These are phyloP conservation scores for Candida loeiensis DNA, from an alignment of 805 yeast species.

Conservation along the genomic window DNA sequence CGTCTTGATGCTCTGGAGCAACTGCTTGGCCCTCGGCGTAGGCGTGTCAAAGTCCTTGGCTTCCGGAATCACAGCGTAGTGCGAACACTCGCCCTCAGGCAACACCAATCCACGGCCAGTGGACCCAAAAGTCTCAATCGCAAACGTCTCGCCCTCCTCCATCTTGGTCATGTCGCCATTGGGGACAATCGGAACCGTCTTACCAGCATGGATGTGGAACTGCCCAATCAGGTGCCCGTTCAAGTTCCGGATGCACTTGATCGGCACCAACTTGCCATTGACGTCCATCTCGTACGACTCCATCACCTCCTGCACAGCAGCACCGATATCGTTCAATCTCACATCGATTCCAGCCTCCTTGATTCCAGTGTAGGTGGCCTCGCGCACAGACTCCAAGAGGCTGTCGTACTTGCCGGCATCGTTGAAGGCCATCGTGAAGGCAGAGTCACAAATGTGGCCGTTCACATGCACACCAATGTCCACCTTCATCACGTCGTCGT, in stretches of 20 bases:
- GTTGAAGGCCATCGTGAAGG: slow-evolving; percentile 87
- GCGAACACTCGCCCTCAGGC: slow-evolving; percentile 89
- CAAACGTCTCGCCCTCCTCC: slow-evolving; percentile 98
- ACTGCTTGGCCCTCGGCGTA: slow-evolving; percentile 62
- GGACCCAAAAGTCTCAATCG: slow-evolving; percentile 96
- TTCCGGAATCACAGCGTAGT: slow-evolving; percentile 67
- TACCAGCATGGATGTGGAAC: slow-evolving; percentile 87
- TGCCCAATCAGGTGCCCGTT: slow-evolving; percentile 92
- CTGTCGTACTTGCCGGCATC: slow-evolving; percentile 78
- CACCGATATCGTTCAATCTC: slow-evolving; percentile 91
- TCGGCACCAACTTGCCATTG: slow-evolving; percentile 78
- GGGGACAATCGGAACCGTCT: slow-evolving; percentile 93
- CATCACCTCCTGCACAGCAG: slow-evolving; percentile 94
- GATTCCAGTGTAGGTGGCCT: slow-evolving; percentile 91
- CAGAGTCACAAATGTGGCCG: slow-evolving; percentile 92
- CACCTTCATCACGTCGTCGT: slow-evolving; percentile 94
- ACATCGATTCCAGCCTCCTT: slow-evolving; percentile 95
- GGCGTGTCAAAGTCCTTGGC: slow-evolving; percentile 42
- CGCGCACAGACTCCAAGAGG: slow-evolving; percentile 79
- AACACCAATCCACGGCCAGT: slow-evolving; percentile 93
- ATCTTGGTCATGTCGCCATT: slow-evolving; percentile 92
- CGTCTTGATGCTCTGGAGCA: slow-evolving; percentile 66
- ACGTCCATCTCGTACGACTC: slow-evolving; percentile 92
- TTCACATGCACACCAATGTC: slow-evolving; percentile 96
- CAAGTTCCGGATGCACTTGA: slow-evolving; percentile 86